Percentiles rank a stretch among this genome's conserved stretches.
Conservation (phyloP, 306 rosid species). For the Vigna angularis region DNA sequence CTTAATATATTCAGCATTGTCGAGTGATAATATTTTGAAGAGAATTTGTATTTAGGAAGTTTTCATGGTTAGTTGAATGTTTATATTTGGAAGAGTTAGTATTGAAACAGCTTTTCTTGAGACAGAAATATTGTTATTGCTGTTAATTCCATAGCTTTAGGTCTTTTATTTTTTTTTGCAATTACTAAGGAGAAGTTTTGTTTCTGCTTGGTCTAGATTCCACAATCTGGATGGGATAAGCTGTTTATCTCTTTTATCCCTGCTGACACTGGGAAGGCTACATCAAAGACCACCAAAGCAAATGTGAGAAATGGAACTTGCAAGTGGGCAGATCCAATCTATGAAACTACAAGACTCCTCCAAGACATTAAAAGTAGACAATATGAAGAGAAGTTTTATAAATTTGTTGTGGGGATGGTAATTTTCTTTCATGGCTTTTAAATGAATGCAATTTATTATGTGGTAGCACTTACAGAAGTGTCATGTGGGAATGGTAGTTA, state of each 20-base stretch:
- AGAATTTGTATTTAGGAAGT: slow-evolving; percentile 17
- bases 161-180: slow-evolving; percentile 14
- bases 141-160: slow-evolving; percentile 22
- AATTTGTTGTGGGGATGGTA: slow-evolving; percentile 93
- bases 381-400: slow-evolving; percentile 89
- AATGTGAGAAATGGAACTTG: slow-evolving; percentile 97
- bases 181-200: slow-evolving; percentile 45
- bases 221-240: slow-evolving; percentile 98
- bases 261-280: slow-evolving; percentile 88
- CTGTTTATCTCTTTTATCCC: slow-evolving; percentile 85
- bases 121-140: slow-evolving; percentile 17
- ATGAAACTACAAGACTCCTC: slow-evolving; percentile 96
- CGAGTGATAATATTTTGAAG: not conserved
- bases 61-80: not conserved
- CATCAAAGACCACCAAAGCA: slow-evolving; percentile 92
- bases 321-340: slow-evolving; percentile 98
- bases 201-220: slow-evolving; percentile 70
- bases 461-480: slow-evolving; percentile 31
- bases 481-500: slow-evolving; percentile 21
- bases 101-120: slow-evolving; percentile 27
- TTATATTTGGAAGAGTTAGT: slow-evolving; percentile 6
- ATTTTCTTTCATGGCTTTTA: slow-evolving; percentile 45
- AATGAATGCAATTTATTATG: slow-evolving; percentile 16
- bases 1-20: slow-evolving; percentile 16
- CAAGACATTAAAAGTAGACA: slow-evolving; percentile 87